Base-by-base conservation (phyloP, 176 grass and related monocot genomes). In the Paspalum vaginatum region DNA sequence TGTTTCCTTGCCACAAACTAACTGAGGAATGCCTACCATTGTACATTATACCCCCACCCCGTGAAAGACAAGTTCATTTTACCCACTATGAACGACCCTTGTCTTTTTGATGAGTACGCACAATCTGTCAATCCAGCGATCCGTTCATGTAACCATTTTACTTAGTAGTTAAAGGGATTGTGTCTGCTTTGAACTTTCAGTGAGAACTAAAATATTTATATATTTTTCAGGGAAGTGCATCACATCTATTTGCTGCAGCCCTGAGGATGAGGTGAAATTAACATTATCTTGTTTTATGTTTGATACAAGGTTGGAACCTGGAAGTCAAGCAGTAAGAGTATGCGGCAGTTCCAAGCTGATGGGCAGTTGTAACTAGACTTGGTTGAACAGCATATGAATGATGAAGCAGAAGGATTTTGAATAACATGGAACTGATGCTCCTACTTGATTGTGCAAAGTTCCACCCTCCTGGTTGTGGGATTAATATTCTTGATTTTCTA, bases 181-280 rank as follows among this genome's bases (percentile, higher is more conserved):
- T 22, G 9, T 54, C 13, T 53, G 11, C 65, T 87, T 59, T 69
- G 53, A 81, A 52, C 45, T 70, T 60, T 12, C 10, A 68, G 61
- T 7, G 0, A 48, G 3, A 41, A 89, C 61, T 89, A 64, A 86
- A 75, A n/a, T 45, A 41, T 49, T 87, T 67, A 22, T 70, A 66
- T n/a, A 72, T 71, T 85, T 47, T 75, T 27, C 72, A 94, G 92
- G 92, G 24, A 94, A 98, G 76, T 85, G 65, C 82, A 91, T 98
- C 20, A 91, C 95, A 81, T 91, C 90, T 63, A 85, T 52, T 4
- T 11, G n/a, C 6, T 32, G 11, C 26, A 62, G 13, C 78, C 17
- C 72, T 51, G 4, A 64, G 15, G 24, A 44, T 65, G 52, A 55
- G 22, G 46, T 15, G 9, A n/a, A 70, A 81, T 4, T 61, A 72